Base-by-base conservation (phyloP, 441 rosid species). In the Lepidium campestre region DNA sequence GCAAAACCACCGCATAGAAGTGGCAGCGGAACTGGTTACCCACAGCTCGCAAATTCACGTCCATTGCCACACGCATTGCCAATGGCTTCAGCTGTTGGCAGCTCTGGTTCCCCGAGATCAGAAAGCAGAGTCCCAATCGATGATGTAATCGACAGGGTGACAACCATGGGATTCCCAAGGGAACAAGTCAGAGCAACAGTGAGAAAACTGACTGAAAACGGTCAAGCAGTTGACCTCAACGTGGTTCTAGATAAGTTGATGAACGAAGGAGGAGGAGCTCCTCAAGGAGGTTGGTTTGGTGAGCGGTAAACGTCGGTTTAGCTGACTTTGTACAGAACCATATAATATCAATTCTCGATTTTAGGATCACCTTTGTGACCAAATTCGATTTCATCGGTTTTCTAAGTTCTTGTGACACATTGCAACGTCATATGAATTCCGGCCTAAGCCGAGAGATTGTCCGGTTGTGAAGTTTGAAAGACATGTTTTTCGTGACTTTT, bases 191-290 rank as follows among this genome's bases (percentile, higher is more conserved):
- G 83, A 74, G 93, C 79, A 49, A 82, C 96, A 0, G 96, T 88
- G 13, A 59, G 80, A 57, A 86, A 75, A 73, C 75, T 91, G 75
- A 91, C 94, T 0, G 94, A 91, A 68, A 86, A 80, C 37, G 97
- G 96, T 2, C 92, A 91, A 77, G 52, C 89, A 6, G 96, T 91
- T 13, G 94, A 91, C 73, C 78, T 91, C 76, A 91, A 91, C 70
- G 71, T 80, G 31, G 97, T 91, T 61, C 73, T 91, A 70, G 97
- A 91, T 81, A 91, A 89, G 82, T 74, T 91, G 63, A 91, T 87
- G 97, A 91, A 82, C 50, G 89, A 70, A 22, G 85, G 87, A 27
- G 85, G 87, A 27, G 65, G 59, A 57, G 48, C 50, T 36, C 86
- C 86, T 10, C 93, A 54, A 6, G 74, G 81, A 75, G 84, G 83